A percentile compares a stretch with the other conserved stretches of the same genome.
Conservation (phyloP, 2,329 filamentous ascomycete genomes). For the Colletotrichum sp. region DNA sequence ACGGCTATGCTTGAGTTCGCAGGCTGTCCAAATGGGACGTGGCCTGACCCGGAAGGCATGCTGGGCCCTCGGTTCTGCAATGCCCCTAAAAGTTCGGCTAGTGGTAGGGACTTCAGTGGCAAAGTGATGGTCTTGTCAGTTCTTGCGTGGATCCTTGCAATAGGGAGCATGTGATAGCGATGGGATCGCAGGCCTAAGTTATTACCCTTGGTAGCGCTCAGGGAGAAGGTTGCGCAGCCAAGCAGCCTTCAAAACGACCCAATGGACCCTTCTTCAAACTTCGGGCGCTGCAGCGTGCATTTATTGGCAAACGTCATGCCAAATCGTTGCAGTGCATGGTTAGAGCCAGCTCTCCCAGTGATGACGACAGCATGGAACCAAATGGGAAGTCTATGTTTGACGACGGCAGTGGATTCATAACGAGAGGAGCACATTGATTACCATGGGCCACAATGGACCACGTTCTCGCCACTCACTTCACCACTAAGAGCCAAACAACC, state of each 20-base stretch:
- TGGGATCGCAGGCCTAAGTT: no score
- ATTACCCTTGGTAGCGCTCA: no score
- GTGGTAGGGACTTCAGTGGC: not conserved
- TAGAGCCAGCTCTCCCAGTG: not conserved
- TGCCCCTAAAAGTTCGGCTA: not conserved
- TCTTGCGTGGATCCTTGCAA: not conserved
- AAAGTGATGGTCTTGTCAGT: not conserved
- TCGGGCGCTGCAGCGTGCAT: not conserved
- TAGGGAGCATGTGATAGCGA: not conserved
- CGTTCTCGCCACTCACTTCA: not conserved
- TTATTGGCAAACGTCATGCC: not conserved
- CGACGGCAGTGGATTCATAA: not conserved
- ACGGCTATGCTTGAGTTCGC: not conserved
- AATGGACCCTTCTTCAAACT: no score
- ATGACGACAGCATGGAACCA: not conserved
- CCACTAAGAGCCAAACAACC: no score
- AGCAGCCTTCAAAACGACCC: no score
- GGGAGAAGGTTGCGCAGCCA: no score
- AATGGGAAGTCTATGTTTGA: accelerated
- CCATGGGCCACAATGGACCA: not conserved
- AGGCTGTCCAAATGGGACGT: not conserved
- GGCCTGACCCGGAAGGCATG: not conserved
- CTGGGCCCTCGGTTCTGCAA: not conserved
- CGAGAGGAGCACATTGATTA: not conserved
- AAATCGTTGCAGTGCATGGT: not conserved